Evolutionary conservation across 129 eudicot species (phyloP).

Genomic region (Oenanthe sinensis): DNA sequence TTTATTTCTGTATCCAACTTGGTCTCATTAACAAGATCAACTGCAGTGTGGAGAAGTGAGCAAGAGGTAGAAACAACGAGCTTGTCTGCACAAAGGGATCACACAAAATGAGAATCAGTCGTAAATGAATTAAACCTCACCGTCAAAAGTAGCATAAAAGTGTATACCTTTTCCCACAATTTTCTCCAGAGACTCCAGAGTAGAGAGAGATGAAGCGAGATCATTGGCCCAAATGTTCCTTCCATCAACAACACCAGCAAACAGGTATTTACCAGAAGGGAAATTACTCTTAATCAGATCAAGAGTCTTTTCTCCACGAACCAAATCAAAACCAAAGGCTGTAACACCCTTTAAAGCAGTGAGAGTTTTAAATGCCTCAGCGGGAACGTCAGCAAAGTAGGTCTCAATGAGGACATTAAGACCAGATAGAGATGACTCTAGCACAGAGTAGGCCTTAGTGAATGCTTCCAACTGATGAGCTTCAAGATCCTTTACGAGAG

Average conservation of each 20-base stretch:
- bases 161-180: slow-evolving; percentile 78
- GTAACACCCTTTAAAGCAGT: slow-evolving; percentile 62
- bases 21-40: slow-evolving; percentile 81
- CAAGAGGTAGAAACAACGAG: slow-evolving; percentile 93
- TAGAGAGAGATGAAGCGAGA: slow-evolving; percentile 55
- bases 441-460: slow-evolving; percentile 58
- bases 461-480: slow-evolving; percentile 66
- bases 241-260: slow-evolving; percentile 94
- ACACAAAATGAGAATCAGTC: neutral
- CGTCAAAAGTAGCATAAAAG: slow-evolving; percentile 4
- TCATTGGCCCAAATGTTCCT: slow-evolving; percentile 97
- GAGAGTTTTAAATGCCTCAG: slow-evolving; percentile 61
- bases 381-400: slow-evolving; percentile 82
- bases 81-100: slow-evolving; percentile 44
- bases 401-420: slow-evolving; percentile 69
- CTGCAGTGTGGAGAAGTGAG: slow-evolving; percentile 95
- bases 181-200: slow-evolving; percentile 62
- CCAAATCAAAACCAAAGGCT: slow-evolving; percentile 74
- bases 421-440: slow-evolving; percentile 67
- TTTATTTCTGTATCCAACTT: slow-evolving; percentile 79
- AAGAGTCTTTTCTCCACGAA: slow-evolving; percentile 73
- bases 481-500: slow-evolving; percentile 77
- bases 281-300: slow-evolving; percentile 49
- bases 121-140: neutral
- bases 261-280: slow-evolving; percentile 61